Percentiles rank a stretch among this genome's conserved stretches.
Conservation (phyloP, 1,139 yeast genomes). For the Blastobotrys malaysiensis region DNA sequence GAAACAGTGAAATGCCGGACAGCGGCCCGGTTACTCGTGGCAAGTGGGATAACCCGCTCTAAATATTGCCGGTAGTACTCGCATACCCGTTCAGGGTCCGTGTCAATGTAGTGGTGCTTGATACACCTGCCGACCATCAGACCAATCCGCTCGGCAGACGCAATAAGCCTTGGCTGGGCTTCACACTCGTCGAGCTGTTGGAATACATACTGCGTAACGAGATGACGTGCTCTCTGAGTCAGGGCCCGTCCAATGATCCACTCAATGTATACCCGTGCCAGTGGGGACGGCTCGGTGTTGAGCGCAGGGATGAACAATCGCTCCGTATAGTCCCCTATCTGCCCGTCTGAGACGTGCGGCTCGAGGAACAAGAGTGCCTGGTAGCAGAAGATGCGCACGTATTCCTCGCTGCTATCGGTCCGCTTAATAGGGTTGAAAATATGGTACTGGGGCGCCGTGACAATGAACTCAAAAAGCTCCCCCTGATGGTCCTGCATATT, state of each 20-base stretch:
- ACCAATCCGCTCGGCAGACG: slow-evolving; percentile 42
- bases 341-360: slow-evolving; percentile 17
- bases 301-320: slow-evolving; percentile 34
- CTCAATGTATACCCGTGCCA: slow-evolving; percentile 67
- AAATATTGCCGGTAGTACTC: slow-evolving; percentile 25
- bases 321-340: background rate
- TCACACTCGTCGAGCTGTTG: slow-evolving; percentile 22
- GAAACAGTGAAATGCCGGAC: slow-evolving; percentile 82
- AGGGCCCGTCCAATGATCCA: slow-evolving; percentile 59
- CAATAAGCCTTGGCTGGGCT: slow-evolving; percentile 29
- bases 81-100: slow-evolving; percentile 9
- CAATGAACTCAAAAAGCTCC: slow-evolving; percentile 40
- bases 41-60: slow-evolving; percentile 47
- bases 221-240: slow-evolving; percentile 14
- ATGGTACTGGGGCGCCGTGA: slow-evolving; percentile 41
- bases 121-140: slow-evolving; percentile 49
- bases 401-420: slow-evolving; percentile 66
- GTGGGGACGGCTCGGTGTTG: slow-evolving; percentile 64
- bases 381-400: slow-evolving; percentile 54
- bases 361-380: slow-evolving; percentile 45
- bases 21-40: slow-evolving; percentile 79
- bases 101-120: slow-evolving; percentile 19
- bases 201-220: background rate
- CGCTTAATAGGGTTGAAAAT: slow-evolving; percentile 47
- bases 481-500: slow-evolving; percentile 44